Conservation (phyloP, 2,329 filamentous ascomycete genomes). For the Ceratocystis eucalypticola region DNA sequence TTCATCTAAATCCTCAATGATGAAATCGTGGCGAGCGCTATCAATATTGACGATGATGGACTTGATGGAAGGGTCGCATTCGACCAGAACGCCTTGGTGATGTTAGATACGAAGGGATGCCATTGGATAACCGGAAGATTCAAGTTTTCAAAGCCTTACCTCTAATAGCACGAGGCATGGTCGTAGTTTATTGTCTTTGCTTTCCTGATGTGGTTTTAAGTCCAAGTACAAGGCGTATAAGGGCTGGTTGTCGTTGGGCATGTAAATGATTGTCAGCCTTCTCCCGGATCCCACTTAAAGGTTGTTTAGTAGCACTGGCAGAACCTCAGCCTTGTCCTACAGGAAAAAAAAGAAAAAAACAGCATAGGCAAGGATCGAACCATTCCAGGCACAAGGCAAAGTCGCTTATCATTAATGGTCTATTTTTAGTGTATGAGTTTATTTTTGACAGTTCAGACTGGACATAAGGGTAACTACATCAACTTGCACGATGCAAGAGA, state of each 20-base stretch:
- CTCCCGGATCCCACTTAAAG: not conserved
- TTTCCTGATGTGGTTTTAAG: not conserved
- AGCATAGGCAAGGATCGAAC: constrained; percentile 8
- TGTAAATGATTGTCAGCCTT: not conserved
- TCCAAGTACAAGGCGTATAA: not conserved
- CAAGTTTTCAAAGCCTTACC: constrained; percentile 28
- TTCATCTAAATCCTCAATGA: constrained; percentile 70
- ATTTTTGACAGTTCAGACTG: constrained; percentile 5
- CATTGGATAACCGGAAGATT: not conserved
- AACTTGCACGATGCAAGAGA: not conserved
- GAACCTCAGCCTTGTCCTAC: not conserved
- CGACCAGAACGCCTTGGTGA: constrained; percentile 52
- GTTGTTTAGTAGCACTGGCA: not conserved
- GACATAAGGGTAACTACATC: not conserved
- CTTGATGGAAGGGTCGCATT: constrained; percentile 78
- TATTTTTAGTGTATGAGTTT: not conserved
- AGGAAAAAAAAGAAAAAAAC: not conserved
- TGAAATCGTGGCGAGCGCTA: constrained; percentile 53
- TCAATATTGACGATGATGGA: constrained; percentile 72
- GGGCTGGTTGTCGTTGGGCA: not conserved
- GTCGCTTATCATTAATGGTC: not conserved
- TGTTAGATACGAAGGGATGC: constrained; percentile 18
- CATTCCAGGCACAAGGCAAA: not conserved
- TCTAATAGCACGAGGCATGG: constrained; percentile 45
- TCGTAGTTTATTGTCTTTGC: constrained; percentile 15